Conservation (phyloP, 2,329 filamentous ascomycete genomes). For the Cladosporium sp. region DNA sequence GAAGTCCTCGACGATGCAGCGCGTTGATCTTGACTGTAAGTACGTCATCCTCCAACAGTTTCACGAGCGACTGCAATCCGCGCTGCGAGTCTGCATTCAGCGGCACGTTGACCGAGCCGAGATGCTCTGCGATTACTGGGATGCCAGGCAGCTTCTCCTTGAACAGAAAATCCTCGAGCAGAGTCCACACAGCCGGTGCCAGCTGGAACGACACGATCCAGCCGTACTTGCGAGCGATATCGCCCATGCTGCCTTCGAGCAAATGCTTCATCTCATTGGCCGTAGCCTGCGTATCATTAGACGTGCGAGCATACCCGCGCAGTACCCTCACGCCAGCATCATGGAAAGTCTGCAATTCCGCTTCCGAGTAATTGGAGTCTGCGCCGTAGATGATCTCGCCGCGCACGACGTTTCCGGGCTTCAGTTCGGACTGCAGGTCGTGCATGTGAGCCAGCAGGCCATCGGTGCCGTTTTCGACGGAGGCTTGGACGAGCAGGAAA, state of each 20-base stretch:
- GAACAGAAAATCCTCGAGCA: constrained; percentile 3
- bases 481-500: constrained; percentile 10
- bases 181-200: background rate
- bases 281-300: background rate
- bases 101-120: constrained; percentile 4
- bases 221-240: background rate
- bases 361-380: background rate
- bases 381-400: constrained; percentile 12
- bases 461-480: constrained; percentile 1
- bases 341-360: background rate
- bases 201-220: constrained; percentile 3
- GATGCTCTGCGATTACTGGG: constrained; percentile 4
- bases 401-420: background rate
- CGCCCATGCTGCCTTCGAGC: constrained; percentile 3
- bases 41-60: background rate
- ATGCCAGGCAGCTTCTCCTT: background rate
- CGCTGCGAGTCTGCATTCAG: background rate
- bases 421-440: background rate
- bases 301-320: background rate
- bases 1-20: constrained; percentile 1
- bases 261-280: constrained; percentile 2
- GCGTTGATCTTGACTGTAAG: constrained; percentile 11
- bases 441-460: constrained; percentile 2
- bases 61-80: background rate
- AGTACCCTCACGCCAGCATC: background rate